Percentiles rank a stretch among this genome's conserved stretches.
Evolutionary conservation across 1,284 basidiomycete genomes (phyloP).

Genomic region (Erythrobasidium hasegawianum): DNA sequence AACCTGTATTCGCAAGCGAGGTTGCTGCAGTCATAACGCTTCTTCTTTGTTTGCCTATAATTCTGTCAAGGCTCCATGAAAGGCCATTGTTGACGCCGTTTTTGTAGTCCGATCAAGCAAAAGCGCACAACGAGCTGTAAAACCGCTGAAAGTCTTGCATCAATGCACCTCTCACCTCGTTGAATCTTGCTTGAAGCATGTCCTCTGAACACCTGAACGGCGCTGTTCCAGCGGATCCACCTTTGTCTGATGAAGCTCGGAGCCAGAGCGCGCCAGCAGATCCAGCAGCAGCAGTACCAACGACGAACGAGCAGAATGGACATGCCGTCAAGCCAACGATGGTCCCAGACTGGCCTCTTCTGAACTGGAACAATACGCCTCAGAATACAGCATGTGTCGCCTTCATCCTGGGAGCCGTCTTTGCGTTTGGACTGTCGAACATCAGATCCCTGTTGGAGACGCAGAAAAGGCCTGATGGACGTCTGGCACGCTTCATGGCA

Average conservation of each 20-base stretch:
- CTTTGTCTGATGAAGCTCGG: background rate
- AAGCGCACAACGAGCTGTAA: too few relatives aligned
- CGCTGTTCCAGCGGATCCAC: background rate
- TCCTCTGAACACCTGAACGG: too few relatives aligned
- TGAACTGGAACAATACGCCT: conserved; percentile 43
- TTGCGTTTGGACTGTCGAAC: conserved; percentile 37
- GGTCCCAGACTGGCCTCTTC: conserved; percentile 37
- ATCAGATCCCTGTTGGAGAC: background rate
- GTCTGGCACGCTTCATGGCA: conserved; percentile 1
- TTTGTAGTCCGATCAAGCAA: too few relatives aligned
- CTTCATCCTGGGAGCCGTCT: conserved; percentile 42
- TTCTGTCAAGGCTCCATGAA: too few relatives aligned
- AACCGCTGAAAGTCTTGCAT: too few relatives aligned
- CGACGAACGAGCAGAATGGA: background rate
- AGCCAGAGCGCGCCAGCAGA: background rate
- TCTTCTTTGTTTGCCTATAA: too few relatives aligned
- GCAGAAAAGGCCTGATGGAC: background rate
- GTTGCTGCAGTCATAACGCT: too few relatives aligned
- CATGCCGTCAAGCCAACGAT: conserved; percentile 9
- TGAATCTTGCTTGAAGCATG: too few relatives aligned
- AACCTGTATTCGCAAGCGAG: too few relatives aligned
- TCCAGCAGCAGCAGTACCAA: background rate
- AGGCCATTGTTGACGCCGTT: too few relatives aligned
- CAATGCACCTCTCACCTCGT: too few relatives aligned
- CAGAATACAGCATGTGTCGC: conserved; percentile 44